Evolutionary conservation across 108 stramenopile genomes (phyloP).

Genomic region (Cyclostephanos tholiformis): DNA sequence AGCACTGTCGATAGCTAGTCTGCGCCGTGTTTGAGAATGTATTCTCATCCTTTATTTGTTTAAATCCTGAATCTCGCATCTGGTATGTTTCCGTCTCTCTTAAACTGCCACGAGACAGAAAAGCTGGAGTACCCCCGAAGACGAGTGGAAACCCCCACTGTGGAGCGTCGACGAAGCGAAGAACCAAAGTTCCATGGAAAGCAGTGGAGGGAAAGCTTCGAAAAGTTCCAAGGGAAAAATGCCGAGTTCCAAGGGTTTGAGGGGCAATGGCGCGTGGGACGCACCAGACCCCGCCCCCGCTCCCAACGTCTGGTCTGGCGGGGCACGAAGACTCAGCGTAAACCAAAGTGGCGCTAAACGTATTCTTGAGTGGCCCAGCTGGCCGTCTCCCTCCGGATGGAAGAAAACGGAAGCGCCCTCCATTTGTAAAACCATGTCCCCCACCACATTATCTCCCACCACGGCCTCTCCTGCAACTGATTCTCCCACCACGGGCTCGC

Average conservation of each 20-base stretch:
- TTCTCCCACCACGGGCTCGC: not conserved
- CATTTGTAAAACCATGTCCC: not conserved
- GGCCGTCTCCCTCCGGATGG: not conserved
- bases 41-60: not conserved
- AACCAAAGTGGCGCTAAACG: not conserved
- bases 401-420: not conserved
- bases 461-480: not conserved
- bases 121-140: not conserved
- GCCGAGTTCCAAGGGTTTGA: not conserved
- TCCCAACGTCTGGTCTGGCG: not conserved
- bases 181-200: not conserved
- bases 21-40: not conserved
- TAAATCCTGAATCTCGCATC: not conserved
- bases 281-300: not conserved
- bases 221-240: not conserved
- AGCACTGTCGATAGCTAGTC: not conserved
- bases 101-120: not conserved
- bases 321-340: not conserved
- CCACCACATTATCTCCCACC: not conserved
- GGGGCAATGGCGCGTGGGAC: not conserved
- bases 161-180: not conserved
- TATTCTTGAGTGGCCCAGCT: not conserved
- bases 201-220: too few relatives aligned
- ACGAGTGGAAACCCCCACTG: not conserved
- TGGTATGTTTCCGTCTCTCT: not conserved